These are phyloP conservation scores for Pleurotus tuber-regium DNA, from an alignment of 768 basidiomycete genomes.

Conservation along the genomic window DNA sequence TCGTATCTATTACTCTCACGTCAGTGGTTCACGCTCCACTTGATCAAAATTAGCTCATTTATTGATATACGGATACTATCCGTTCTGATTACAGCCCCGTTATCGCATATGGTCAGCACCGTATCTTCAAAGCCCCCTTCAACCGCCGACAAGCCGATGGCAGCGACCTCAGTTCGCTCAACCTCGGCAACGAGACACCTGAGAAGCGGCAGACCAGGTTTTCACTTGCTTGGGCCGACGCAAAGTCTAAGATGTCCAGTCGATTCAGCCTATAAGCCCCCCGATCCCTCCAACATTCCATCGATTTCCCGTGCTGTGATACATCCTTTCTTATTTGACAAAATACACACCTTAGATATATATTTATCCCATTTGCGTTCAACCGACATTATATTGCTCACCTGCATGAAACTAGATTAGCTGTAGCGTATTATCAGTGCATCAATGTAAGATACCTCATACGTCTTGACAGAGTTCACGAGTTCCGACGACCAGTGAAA, in stretches of 20 bases:
- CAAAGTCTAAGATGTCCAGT: conserved; percentile 4
- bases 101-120: conserved; percentile 53
- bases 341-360: too few species aligned
- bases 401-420: conserved; percentile 2
- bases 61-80: background rate
- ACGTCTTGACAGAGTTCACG: background rate
- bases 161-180: conserved; percentile 10
- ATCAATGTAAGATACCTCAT: background rate
- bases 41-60: background rate
- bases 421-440: conserved; percentile 1
- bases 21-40: conserved; percentile 31
- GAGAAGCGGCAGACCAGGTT: conserved; percentile 8
- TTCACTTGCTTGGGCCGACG: conserved; percentile 2
- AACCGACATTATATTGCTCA: background rate
- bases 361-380: conserved; percentile 1
- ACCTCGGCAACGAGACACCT: conserved; percentile 15
- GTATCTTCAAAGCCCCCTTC: conserved; percentile 49
- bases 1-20: conserved; percentile 53
- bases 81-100: conserved; percentile 36
- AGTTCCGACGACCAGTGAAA: too few species aligned
- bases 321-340: too few species aligned
- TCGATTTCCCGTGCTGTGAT: too few species aligned
- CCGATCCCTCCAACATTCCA: too few species aligned
- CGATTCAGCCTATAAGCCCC: conserved; percentile 2
- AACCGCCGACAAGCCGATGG: conserved; percentile 24